Conservation (phyloP, 2,329 filamentous ascomycete species). For the Epichloe elymi region DNA sequence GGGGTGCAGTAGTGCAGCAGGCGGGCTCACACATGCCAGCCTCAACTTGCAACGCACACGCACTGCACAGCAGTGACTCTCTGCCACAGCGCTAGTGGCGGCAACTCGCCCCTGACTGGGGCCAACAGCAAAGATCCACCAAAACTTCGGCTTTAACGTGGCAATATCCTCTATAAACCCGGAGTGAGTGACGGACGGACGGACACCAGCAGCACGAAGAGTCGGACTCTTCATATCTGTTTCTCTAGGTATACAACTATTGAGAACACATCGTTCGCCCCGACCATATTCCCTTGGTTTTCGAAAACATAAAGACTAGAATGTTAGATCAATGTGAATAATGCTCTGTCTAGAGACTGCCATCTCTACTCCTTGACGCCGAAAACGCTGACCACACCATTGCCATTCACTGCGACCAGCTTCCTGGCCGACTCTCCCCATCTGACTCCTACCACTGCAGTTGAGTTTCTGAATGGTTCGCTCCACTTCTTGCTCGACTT, state of each 20-base stretch:
- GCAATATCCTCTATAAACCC: not conserved
- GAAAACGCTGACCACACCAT: constrained; percentile 64
- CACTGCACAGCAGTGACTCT: not conserved
- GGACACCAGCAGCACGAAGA: not conserved
- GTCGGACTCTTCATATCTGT: not conserved
- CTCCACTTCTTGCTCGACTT: constrained; percentile 84
- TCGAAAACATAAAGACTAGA: not conserved
- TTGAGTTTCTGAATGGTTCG: constrained; percentile 66
- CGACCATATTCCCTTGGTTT: not conserved
- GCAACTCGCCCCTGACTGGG: not conserved
- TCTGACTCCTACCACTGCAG: constrained; percentile 56
- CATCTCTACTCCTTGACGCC: constrained; percentile 33
- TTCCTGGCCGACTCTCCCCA: constrained; percentile 70
- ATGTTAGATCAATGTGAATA: not conserved
- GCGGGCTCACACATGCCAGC: not conserved
- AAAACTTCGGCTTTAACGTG: not conserved
- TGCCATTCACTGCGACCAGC: constrained; percentile 59
- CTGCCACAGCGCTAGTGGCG: too few species aligned
- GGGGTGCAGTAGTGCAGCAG: not conserved
- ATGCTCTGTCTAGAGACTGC: not conserved
- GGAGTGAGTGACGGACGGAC: not conserved
- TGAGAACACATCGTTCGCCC: not conserved
- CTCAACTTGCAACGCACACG: not conserved
- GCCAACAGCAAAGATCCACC: not conserved
- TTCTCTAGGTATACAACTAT: constrained; percentile 1